Base-by-base conservation (phyloP, 441 rosid species). In the Syzygium syzygioides region DNA sequence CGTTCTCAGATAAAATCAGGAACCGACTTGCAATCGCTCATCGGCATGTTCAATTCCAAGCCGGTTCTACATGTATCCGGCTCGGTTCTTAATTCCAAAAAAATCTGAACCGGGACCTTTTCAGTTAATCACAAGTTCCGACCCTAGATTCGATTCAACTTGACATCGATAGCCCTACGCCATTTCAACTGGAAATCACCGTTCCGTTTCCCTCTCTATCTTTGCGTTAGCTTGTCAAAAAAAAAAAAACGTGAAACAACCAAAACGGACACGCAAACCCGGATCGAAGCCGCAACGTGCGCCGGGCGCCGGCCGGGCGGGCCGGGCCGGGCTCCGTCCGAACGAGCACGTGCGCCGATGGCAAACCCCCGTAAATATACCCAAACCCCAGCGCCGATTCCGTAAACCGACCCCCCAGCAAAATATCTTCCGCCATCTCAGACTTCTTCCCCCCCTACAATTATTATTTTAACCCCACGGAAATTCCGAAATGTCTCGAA, bases 381-480 rank as follows among this genome's bases (percentile, higher is more conserved):
- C 1, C 2, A 3, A 87, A 90, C 18, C 14, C 45, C 17, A 79
- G 90, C 19, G 91, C 37, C 87, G 76, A 30, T 79, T 86, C 13
- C 11, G 8, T 1, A 55, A 48, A 6, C 23, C 5, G 0, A 9
- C 1, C 34, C 19, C 48, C 48, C 48, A 37, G 9, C 7, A 92
- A 94, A 94, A 94, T 92, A 93, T 94, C 96, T 92, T 41, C 71
- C 18, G 86, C 68, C 90, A 86, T 34, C n/a, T 23, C 84, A 4
- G 66, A 88, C 25, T 25, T 25, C 48, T 26, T 5, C 23, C 56
- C 50, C 20, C 37, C 37, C 37, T 4, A 34, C 37, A 2, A 2
- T 34, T 11, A 4, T 3, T 59, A 10, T 37, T 37, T 50, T 20
- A 32, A 88, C 54, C 55, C 55, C 86, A 34, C 7, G 59, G 37